Percentiles rank a stretch among this genome's conserved stretches.
phyloP scores from a whole-genome alignment of 441 rosid species.

The Populus tomentosa region DNA sequence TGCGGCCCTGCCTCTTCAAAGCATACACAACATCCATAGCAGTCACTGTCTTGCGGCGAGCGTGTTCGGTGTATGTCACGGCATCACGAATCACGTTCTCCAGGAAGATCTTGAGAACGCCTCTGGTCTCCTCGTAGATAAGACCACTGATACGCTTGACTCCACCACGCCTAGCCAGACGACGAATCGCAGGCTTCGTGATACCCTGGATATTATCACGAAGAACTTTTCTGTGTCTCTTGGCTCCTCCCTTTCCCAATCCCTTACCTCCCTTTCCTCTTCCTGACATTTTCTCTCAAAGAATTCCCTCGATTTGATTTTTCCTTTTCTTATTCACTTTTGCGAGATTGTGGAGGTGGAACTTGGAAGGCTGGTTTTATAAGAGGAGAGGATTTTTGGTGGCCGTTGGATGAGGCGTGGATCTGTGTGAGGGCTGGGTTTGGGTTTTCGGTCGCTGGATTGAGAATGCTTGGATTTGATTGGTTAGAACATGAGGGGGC shows the following conservation, averaged over 20 bases:
- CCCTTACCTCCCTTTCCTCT: constrained; percentile 11
- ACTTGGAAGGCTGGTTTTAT: background rate
- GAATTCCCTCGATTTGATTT: background rate
- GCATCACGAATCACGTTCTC: constrained; percentile 10
- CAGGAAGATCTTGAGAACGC: constrained; percentile 8
- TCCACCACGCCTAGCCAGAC: constrained; percentile 9
- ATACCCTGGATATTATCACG: constrained; percentile 9
- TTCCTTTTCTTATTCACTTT: background rate
- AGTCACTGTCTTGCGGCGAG: background rate
- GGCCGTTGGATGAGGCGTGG: background rate
- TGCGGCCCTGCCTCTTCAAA: constrained; percentile 6
- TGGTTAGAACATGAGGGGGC: background rate
- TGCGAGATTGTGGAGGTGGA: accelerated
- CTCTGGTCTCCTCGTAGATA: constrained; percentile 9
- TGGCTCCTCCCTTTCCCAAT: constrained; percentile 10
- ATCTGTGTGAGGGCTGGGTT: background rate
- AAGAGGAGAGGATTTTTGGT: background rate
- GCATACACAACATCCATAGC: constrained; percentile 11
- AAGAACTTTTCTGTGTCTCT: constrained; percentile 2
- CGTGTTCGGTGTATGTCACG: background rate
- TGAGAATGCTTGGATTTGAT: background rate
- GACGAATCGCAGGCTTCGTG: constrained; percentile 7
- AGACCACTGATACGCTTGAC: constrained; percentile 12
- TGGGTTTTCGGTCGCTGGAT: background rate
- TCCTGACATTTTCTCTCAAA: background rate